Evolutionary conservation across 352 stramenopile genomes (phyloP).

Genomic region (Blastocystis sp.): DNA sequence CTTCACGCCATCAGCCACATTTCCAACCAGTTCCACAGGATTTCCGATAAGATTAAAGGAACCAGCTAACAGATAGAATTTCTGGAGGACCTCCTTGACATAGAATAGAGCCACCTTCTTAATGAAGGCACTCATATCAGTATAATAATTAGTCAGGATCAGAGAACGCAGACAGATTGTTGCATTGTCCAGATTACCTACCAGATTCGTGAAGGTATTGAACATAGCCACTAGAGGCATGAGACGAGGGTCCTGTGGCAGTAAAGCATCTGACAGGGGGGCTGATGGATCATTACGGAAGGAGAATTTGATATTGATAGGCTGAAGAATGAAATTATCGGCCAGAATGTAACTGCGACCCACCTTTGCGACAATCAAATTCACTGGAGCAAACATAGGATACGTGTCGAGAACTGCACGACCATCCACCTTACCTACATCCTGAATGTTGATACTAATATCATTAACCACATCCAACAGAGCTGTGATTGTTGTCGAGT

Average conservation of each 20-base stretch:
- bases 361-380: conserved; percentile 30
- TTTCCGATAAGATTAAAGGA: conserved; percentile 65
- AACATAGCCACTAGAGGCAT: conserved; percentile 40
- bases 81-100: conserved; percentile 21
- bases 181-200: conserved; percentile 65
- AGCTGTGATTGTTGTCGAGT: not conserved
- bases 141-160: conserved; percentile 51
- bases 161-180: conserved; percentile 53
- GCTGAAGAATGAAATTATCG: conserved; percentile 63
- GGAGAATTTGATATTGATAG: conserved; percentile 52
- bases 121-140: not conserved
- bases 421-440: conserved; percentile 21
- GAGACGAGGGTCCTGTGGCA: conserved; percentile 42
- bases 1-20: conserved; percentile 49
- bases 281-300: conserved; percentile 46
- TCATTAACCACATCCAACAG: conserved; percentile 33
- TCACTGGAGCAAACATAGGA: not conserved
- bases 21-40: conserved; percentile 32
- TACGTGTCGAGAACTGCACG: not conserved
- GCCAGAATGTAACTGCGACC: conserved; percentile 52
- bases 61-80: conserved; percentile 45
- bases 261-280: conserved; percentile 14
- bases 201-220: conserved; percentile 44
- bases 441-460: conserved; percentile 13
- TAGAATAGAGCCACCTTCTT: conserved; percentile 50